Conservation (phyloP, 495 filamentous ascomycete species). For the Annulohypoxylon nitens region DNA sequence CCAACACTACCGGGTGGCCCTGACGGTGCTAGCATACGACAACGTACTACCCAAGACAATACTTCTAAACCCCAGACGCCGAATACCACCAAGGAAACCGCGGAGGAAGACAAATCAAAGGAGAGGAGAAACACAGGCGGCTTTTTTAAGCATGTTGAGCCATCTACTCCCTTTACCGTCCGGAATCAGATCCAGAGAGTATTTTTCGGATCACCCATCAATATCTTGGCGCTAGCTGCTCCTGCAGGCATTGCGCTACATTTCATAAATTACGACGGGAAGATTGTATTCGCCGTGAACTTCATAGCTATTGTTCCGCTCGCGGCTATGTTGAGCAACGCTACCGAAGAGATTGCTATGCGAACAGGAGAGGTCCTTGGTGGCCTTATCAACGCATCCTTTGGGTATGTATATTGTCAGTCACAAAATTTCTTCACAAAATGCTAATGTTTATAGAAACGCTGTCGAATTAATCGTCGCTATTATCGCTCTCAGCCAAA, state of each 20-base stretch:
- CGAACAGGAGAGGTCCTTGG: constrained; percentile 88
- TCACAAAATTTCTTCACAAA: constrained; percentile 24
- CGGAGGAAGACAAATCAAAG: constrained; percentile 51
- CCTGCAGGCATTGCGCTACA: constrained; percentile 82
- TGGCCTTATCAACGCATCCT: constrained; percentile 87
- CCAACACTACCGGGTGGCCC: constrained; percentile 40
- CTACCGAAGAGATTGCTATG: constrained; percentile 88
- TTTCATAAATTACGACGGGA: constrained; percentile 67
- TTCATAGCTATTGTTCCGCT: constrained; percentile 92
- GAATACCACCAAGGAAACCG: constrained; percentile 16
- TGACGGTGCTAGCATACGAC: constrained; percentile 23
- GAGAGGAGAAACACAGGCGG: constrained; percentile 52
- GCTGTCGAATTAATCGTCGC: constrained; percentile 94
- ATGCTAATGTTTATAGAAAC: constrained; percentile 66
- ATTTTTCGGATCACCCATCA: constrained; percentile 85
- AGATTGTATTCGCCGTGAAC: constrained; percentile 84
- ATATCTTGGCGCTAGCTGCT: constrained; percentile 81
- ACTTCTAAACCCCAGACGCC: constrained; percentile 9
- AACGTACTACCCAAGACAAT: constrained; percentile 28
- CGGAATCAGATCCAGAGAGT: constrained; percentile 77
- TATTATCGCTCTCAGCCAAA: constrained; percentile 80
- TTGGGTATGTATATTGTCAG: constrained; percentile 71
- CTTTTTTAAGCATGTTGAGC: constrained; percentile 59
- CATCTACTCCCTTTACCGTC: constrained; percentile 71
- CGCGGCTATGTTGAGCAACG: constrained; percentile 89